Evolutionary conservation across 2,329 filamentous ascomycete genomes (phyloP), one percentile per base, ranked within the genome.

Genomic region (Fonsecaea pedrosoi): DNA sequence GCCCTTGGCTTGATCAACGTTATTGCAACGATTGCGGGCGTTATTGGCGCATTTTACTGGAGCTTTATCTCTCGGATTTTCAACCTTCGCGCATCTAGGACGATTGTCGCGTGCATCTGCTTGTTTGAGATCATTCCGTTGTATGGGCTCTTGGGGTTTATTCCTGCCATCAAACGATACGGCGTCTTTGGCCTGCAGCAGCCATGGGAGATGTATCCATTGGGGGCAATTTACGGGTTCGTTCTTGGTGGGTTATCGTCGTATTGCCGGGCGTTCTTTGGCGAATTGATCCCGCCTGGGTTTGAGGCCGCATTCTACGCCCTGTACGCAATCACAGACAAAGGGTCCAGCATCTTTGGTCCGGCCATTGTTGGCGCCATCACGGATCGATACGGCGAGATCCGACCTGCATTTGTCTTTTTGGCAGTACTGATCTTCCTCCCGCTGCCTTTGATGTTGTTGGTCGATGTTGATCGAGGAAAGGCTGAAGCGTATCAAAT

Each of bases 241-340:
- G 94, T 98, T 1, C 87, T 98, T 35, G 95, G 95, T n/a, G 95
- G 95, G 0, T 81, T 99, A 48, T 92, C 91, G 65, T 91, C 90
- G 30, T 97, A 98, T 78, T 98, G 95, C 76, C 90, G 95, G 50
- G 94, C 92, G 68, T 84, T 99, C 4, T 99, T 92, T 76, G 94
- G 93, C 45, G 94, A 98, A 78, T 84, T 99, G 64, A 96, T 99
- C 63, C 95, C 95, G 1, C 92, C 92, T 0, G 95, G 95, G 3
- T 96, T 91, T 35, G 95, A 99, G 79, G 94, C 95, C 0, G 94
- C 94, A 0, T 99, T 99, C 76, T 99, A 96, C 76, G 94, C 94
- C 0, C 83, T 99, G 1, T 99, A 98, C 76, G 95, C 95, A 40
- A 97, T 98, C 70, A 98, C 95, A 1, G 95, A 99, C 78, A 99